These are phyloP conservation scores for Pseudohyphozyma bogoriensis DNA, from an alignment of 768 basidiomycete genomes.

Conservation along the genomic window DNA sequence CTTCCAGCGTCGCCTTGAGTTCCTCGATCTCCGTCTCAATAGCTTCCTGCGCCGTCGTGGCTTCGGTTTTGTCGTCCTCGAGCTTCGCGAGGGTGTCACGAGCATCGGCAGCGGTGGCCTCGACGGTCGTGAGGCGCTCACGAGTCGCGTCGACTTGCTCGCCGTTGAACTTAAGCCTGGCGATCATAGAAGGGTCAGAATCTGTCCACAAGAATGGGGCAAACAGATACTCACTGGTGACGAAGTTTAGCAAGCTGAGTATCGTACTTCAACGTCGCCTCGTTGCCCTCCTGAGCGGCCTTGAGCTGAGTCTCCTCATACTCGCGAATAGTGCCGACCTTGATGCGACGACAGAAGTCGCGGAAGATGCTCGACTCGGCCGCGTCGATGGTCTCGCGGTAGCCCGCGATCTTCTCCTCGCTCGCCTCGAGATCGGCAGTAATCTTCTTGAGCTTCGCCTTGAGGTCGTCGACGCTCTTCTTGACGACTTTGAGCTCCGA, in stretches of 20 bases:
- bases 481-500: slow-evolving; percentile 76
- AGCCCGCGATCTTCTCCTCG: slow-evolving; percentile 47
- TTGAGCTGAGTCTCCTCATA: slow-evolving; percentile 88
- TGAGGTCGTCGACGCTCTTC: slow-evolving; percentile 33
- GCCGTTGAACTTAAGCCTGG: slow-evolving; percentile 67
- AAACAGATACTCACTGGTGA: slow-evolving; percentile 56
- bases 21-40: slow-evolving; percentile 37
- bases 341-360: slow-evolving; percentile 67
- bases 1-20: slow-evolving; percentile 48
- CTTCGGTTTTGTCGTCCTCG: slow-evolving; percentile 14
- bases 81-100: slow-evolving; percentile 14
- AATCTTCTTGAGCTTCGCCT: slow-evolving; percentile 4
- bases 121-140: slow-evolving; percentile 53
- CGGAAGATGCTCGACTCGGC: slow-evolving; percentile 74
- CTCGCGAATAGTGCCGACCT: slow-evolving; percentile 71
- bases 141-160: slow-evolving; percentile 59
- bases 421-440: slow-evolving; percentile 47
- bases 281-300: slow-evolving; percentile 77
- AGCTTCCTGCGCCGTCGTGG: slow-evolving; percentile 11
- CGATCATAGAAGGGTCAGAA: background rate
- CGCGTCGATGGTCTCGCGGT: slow-evolving; percentile 53
- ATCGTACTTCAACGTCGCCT: slow-evolving; percentile 68
- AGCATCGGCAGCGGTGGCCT: slow-evolving; percentile 4
- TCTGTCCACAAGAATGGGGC: background rate
- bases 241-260: slow-evolving; percentile 68